These are phyloP conservation scores for Alternaria novae-zelandiae DNA, from an alignment of 2,329 filamentous ascomycete species.

Conservation along the genomic window DNA sequence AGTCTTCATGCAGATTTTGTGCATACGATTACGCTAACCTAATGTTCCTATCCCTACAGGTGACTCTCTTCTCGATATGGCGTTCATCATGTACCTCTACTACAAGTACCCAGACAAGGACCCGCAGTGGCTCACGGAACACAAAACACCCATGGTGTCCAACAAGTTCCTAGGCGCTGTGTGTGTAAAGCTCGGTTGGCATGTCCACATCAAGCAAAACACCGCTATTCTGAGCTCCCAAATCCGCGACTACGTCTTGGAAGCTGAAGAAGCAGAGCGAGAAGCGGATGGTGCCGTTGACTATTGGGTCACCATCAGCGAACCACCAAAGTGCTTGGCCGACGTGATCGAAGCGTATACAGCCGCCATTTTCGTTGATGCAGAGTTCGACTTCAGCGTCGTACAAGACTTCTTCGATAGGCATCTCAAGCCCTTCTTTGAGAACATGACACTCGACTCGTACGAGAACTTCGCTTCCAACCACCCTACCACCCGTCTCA, in stretches of 20 bases:
- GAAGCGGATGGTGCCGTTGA: conserved; percentile 61
- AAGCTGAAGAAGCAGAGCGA: conserved; percentile 62
- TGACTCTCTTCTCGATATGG: conserved; percentile 87
- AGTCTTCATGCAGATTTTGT: not conserved
- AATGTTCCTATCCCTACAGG: conserved; percentile 83
- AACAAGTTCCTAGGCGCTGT: conserved; percentile 91
- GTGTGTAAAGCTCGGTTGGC: conserved; percentile 77
- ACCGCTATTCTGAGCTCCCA: conserved; percentile 58
- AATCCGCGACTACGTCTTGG: conserved; percentile 62
- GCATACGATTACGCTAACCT: not conserved
- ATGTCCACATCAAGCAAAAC: conserved; percentile 70
- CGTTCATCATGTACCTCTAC: conserved; percentile 82
- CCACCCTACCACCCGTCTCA: conserved; percentile 78
- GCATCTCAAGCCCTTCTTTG: conserved; percentile 79
- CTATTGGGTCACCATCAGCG: conserved; percentile 68
- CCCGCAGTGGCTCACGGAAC: conserved; percentile 96
- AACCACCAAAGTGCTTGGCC: conserved; percentile 77
- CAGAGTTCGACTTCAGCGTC: conserved; percentile 74
- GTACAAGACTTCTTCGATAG: conserved; percentile 79
- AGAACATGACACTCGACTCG: conserved; percentile 72
- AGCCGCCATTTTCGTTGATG: conserved; percentile 91
- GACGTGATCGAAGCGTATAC: conserved; percentile 90
- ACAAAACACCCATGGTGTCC: conserved; percentile 99
- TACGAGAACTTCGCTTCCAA: conserved; percentile 88
- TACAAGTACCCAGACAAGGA: conserved; percentile 77